Conservation (phyloP, 306 rosid genomes). For the Fragaria ananassa region DNA sequence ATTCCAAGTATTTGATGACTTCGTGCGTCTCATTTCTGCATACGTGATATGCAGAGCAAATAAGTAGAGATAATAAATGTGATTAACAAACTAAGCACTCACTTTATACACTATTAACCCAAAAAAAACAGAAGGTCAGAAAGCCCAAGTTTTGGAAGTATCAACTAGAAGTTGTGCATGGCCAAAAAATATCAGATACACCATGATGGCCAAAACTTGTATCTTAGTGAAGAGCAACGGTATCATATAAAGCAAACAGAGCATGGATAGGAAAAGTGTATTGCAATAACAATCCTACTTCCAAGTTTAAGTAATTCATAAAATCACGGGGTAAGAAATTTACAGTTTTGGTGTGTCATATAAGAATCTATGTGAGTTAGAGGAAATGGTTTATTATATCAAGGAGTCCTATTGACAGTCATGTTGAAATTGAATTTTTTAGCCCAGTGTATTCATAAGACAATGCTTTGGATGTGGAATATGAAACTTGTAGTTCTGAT, state of each 20-base stretch:
- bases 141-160: not conserved
- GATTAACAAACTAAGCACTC: not conserved
- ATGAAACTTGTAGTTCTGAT: not conserved
- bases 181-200: not conserved
- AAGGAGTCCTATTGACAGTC: not conserved
- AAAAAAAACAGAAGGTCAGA: not conserved
- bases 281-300: not conserved
- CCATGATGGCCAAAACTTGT: not conserved
- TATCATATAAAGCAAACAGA: not conserved
- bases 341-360: not conserved
- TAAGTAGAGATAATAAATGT: not conserved
- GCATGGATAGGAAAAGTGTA: not conserved
- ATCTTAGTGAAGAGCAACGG: not conserved
- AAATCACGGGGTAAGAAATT: not conserved
- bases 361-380: not conserved
- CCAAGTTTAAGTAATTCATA: not conserved
- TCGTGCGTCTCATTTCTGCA: slow-evolving; percentile 98
- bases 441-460: not conserved
- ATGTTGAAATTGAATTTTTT: not conserved
- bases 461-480: not conserved
- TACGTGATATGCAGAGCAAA: slow-evolving; percentile 25
- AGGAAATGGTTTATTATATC: not conserved
- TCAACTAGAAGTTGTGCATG: slow-evolving; percentile 2
- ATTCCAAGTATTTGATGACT: slow-evolving; percentile 93
- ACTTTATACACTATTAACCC: not conserved